These are phyloP conservation scores for Vitis hybrid DNA, from an alignment of 177 flowering plant genomes.

Conservation along the genomic window DNA sequence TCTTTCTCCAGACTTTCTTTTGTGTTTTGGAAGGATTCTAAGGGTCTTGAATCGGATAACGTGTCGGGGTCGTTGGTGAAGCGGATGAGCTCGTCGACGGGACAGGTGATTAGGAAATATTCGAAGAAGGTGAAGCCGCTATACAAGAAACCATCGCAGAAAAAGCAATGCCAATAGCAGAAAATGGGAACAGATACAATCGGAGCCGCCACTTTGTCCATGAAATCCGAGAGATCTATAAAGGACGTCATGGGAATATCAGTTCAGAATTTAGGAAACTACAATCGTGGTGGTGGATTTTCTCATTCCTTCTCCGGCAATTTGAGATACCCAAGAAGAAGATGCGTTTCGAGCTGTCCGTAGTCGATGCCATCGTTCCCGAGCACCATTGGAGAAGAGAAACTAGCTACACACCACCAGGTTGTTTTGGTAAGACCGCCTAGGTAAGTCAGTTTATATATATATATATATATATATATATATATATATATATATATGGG, in stretches of 20 bases:
- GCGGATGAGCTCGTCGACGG: constrained; percentile 53
- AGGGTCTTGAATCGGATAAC: constrained; percentile 15
- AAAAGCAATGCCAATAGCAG: constrained; percentile 32
- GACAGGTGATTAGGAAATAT: constrained; percentile 73
- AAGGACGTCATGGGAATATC: not conserved
- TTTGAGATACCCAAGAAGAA: constrained; percentile 57
- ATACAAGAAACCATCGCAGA: constrained; percentile 67
- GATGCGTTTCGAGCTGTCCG: constrained; percentile 74
- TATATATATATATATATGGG: no score
- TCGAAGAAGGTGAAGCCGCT: constrained; percentile 84
- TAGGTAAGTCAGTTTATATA: no score
- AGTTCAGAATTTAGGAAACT: constrained; percentile 14
- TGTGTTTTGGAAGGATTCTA: constrained; percentile 56
- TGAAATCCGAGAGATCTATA: constrained; percentile 16
- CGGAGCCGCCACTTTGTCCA: constrained; percentile 1
- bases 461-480: no score
- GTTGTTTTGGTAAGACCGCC: no score
- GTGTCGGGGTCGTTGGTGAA: constrained; percentile 29
- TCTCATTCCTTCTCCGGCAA: constrained; percentile 86
- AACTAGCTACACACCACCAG: no score
- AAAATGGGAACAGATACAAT: constrained; percentile 9
- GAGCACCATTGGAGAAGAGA: no score
- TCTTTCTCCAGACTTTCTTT: constrained; percentile 68
- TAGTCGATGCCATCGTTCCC: constrained; percentile 50
- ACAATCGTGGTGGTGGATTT: constrained; percentile 8